Conservation (phyloP, 768 basidiomycete species). For the Calvatia gigantea region DNA sequence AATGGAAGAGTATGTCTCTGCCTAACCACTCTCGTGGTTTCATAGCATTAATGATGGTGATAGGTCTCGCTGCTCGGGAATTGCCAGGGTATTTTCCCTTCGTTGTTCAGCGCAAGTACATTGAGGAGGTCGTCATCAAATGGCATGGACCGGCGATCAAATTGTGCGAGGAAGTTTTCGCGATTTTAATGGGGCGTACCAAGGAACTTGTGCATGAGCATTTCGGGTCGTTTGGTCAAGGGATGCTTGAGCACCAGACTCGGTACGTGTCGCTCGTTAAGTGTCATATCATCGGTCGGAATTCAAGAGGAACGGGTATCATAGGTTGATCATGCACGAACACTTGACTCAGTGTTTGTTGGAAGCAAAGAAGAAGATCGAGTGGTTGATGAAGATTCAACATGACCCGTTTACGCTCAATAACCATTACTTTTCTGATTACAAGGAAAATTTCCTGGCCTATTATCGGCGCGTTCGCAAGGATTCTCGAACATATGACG, state of each 20-base stretch:
- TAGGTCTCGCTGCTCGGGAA: conserved; percentile 71
- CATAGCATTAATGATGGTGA: conserved; percentile 31
- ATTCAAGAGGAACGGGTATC: background rate
- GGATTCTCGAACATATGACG: conserved; percentile 13
- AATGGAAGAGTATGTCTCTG: conserved; percentile 16
- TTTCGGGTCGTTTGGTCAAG: conserved; percentile 51
- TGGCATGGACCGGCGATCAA: conserved; percentile 47
- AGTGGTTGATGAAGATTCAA: conserved; percentile 51
- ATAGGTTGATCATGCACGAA: conserved; percentile 34
- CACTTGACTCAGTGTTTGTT: conserved; percentile 44
- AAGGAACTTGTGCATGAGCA: conserved; percentile 41
- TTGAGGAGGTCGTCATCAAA: conserved; percentile 36
- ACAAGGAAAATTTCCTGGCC: conserved; percentile 34
- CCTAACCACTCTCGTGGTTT: background rate
- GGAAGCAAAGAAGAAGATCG: conserved; percentile 35
- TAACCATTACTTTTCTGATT: conserved; percentile 46
- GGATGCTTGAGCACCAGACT: conserved; percentile 47
- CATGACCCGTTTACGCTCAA: conserved; percentile 47
- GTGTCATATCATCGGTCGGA: background rate
- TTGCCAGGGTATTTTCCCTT: conserved; percentile 67
- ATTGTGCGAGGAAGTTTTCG: conserved; percentile 40
- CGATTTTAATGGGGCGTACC: conserved; percentile 35
- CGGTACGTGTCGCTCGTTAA: conserved; percentile 18
- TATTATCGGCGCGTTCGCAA: conserved; percentile 45
- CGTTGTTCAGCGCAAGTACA: conserved; percentile 50